Evolutionary conservation across 202 grass and related monocot genomes (phyloP), one percentile per base, ranked within the genome.

Genomic region (Carex sylvatica): DNA sequence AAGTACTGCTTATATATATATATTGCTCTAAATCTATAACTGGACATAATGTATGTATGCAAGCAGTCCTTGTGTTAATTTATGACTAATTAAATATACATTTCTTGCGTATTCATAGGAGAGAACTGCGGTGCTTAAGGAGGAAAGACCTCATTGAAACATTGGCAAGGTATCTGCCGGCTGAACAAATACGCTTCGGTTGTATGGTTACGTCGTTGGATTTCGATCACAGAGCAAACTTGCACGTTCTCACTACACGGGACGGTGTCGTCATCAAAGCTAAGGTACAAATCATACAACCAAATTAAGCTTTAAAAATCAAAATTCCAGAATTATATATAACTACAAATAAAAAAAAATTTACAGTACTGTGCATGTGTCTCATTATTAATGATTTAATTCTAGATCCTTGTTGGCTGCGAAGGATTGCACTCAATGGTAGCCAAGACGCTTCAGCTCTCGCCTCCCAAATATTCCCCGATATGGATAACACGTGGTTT

Each of bases 71-170:
- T 35, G 65, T 38, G 16, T 19, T 49, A 1, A 11, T 11, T 44
- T n/a, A 73, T 24, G 24, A 54, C 44, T 15, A 47, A 28, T 35
- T 35, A 35, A 4, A 28, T 64, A 26, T 58, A 58, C 7, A 55
- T 58, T 78, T 78, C 74, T 59, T 59, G 23, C 14, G 12, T 9
- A 30, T 18, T 18, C 35, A 35, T 28, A 84, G 70, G 31, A 62
- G 13, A 63, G 87, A 88, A 62, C 7, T 81, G 11, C 52, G 87
- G 19, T 82, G 66, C 69, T 28, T 88, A n/a, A 82, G 59, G 36
- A 80, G 87, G 36, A 88, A 65, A 31, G 83, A 85, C 30, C 87
- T 88, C 4, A 64, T 88, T 70, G 78, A 88, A 83, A 77, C 68
- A 47, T 63, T 88, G 49, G 83, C 67, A 4, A 28, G 12, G 20